Base-by-base conservation (phyloP, 495 filamentous ascomycete genomes). In the Emericellopsis terricola region DNA sequence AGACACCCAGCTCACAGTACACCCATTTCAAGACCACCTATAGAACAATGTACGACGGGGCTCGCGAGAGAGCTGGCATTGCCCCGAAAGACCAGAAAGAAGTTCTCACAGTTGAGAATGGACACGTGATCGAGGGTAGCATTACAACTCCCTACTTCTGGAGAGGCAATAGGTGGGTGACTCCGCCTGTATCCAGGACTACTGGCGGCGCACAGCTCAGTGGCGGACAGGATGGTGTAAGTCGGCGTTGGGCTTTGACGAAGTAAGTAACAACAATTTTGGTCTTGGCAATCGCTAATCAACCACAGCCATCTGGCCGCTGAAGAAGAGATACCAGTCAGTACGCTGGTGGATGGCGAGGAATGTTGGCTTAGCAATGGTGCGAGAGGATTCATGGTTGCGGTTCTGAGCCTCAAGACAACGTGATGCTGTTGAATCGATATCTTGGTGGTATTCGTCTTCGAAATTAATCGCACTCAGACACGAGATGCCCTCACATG, bases 301-400 rank as follows among this genome's bases (percentile, higher is more conserved):
- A n/a, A n/a, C n/a, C n/a, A n/a, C n/a, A n/a, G n/a, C n/a, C n/a
- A n/a, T n/a, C n/a, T n/a, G n/a, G n/a, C n/a, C n/a, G n/a, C n/a
- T n/a, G 80, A 48, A n/a, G 51, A 59, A n/a, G 80, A 91, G 45
- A 60, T 68, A 28, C 44, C 58, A 2, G 59, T 89, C 2, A 47
- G 63, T 13, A 69, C 68, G 8, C 49, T 94, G 13, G 47, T 68
- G 8, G 61, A 81, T 43, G 80, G 76, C 3, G 83, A 94, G 49
- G 64, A 70, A 35, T 78, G 81, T 40, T 84, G 80, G 75, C 55
- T 94, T 38, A 89, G 81, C 44, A 92, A 84, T 51, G 81, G 77
- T 0, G 78, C 80, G n/a, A 63, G 78, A 40, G 84, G 83, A 0
- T 92, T 87, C 45, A 64, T 74, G 23, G 6, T 26, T 26, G 23